phyloP scores from a whole-genome alignment of 345 rosid genomes.

The Garcia nutans region DNA sequence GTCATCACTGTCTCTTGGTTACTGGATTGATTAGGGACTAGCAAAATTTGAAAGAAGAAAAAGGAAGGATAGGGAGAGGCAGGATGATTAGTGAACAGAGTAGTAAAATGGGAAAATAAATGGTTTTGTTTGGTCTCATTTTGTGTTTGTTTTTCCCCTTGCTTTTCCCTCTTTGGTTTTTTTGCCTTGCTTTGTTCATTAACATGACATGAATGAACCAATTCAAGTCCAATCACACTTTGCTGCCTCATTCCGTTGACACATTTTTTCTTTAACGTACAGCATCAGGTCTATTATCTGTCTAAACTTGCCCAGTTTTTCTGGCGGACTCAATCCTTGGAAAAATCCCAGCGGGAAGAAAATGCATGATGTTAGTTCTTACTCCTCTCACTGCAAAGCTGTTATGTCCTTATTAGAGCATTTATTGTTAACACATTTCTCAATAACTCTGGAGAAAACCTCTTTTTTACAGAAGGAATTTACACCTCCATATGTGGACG shows the following conservation, averaged over 20 bases:
- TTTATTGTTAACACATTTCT: background rate
- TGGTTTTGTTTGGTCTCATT: conserved; percentile 5
- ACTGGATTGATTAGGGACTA: background rate
- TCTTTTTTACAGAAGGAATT: conserved; percentile 35
- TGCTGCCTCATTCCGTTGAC: conserved; percentile 1
- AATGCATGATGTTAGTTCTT: conserved; percentile 39
- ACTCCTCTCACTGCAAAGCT: background rate
- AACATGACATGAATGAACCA: background rate
- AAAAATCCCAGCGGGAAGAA: conserved; percentile 55
- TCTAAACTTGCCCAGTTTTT: conserved; percentile 76
- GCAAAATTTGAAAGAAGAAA: too few relatives aligned
- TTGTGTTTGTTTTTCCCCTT: background rate
- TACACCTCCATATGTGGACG: conserved; percentile 48
- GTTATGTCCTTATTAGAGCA: background rate
- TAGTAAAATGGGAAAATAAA: background rate
- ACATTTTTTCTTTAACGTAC: conserved; percentile 22
- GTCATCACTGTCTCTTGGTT: background rate
- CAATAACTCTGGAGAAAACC: background rate
- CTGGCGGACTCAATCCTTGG: conserved; percentile 82
- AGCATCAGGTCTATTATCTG: conserved; percentile 72
- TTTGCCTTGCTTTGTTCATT: background rate
- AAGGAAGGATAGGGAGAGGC: too few relatives aligned
- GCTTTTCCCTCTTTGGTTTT: background rate
- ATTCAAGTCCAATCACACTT: background rate
- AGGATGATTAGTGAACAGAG: background rate